Evolutionary conservation across 2,329 filamentous ascomycete genomes (phyloP), one percentile per base, ranked within the genome.

Genomic region (Aspergillus texensis): DNA sequence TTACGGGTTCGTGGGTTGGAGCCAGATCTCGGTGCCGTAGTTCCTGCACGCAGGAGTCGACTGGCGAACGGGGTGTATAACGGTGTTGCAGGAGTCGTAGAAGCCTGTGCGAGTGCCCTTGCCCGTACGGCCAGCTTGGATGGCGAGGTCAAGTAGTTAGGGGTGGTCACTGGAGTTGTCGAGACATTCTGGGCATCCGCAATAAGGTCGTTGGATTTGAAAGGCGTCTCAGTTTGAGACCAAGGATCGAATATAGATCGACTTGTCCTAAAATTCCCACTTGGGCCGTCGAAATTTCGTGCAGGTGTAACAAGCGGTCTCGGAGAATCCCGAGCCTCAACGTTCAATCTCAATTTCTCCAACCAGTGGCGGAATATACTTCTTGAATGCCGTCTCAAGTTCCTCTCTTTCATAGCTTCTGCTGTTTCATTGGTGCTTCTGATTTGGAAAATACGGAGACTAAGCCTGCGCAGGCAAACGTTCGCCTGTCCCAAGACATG

Each of bases 351-450:
- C 41, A 82, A 78, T 59, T 80, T 81, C 19, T 83, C 81, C 14
- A 78, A 71, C 86, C 86, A 89, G 64, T 83, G 81, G 28, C 83
- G 78, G 56, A 89, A 74, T 78, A 88, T 85, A 34, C 81, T 81
- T 61, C 83, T 80, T 32, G 82, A 76, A 71, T 88, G 86, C 65
- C 84, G 84, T 60, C 84, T 80, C 43, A 83, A 78, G 65, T 84
- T 86, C 21, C 86, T 78, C 21, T 83, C 79, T 57, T 79, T 78
- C 66, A 88, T 76, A 8, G 85, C 83, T 41, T 83, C 77, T 0
- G 85, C 85, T 46, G 80, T 86, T 62, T 87, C 82, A 11, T 79
- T 73, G 28, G 80, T 80, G 58, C 82, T 81, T 28, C 79, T 78
- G 5, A 85, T 75, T 46, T 86, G 85, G 75, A 88, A 88, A 2